Evolutionary conservation across 2,329 filamentous ascomycete species (phyloP).

Genomic region (Cladorrhinum sp.): DNA sequence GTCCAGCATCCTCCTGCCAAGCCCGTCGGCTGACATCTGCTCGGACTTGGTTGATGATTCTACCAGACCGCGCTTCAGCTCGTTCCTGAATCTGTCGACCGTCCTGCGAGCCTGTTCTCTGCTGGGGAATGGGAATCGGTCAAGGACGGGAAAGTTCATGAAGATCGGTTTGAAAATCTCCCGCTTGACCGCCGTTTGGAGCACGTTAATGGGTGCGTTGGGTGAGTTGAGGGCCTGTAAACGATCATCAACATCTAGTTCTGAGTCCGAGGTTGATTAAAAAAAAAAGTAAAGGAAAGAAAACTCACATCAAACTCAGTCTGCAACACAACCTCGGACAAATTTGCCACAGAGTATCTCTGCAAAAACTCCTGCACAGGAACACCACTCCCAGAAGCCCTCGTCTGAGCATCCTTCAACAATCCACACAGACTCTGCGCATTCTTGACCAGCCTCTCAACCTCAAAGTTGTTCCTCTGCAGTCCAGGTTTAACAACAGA

Average conservation of each 20-base stretch:
- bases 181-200: constrained; percentile 20
- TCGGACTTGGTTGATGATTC: background rate
- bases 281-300: background rate
- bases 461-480: constrained; percentile 16
- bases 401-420: constrained; percentile 7
- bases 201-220: constrained; percentile 17
- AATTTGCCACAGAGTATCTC: constrained; percentile 22
- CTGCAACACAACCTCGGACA: constrained; percentile 20
- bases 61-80: constrained; percentile 13
- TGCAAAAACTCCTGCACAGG: constrained; percentile 19
- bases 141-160: constrained; percentile 23
- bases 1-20: constrained; percentile 16
- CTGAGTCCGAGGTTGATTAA: background rate
- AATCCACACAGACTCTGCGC: constrained; percentile 12
- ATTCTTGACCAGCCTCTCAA: constrained; percentile 13
- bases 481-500: constrained; percentile 18
- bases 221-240: constrained; percentile 14
- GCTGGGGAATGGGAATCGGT: constrained; percentile 18
- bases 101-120: constrained; percentile 11
- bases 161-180: constrained; percentile 24
- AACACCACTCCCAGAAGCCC: constrained; percentile 6
- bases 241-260: background rate
- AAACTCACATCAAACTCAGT: constrained; percentile 17
- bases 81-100: constrained; percentile 17
- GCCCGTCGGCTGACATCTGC: constrained; percentile 2